phyloP scores from a whole-genome alignment of 2,329 filamentous ascomycete species.

The Corniculantispora saksenae region DNA sequence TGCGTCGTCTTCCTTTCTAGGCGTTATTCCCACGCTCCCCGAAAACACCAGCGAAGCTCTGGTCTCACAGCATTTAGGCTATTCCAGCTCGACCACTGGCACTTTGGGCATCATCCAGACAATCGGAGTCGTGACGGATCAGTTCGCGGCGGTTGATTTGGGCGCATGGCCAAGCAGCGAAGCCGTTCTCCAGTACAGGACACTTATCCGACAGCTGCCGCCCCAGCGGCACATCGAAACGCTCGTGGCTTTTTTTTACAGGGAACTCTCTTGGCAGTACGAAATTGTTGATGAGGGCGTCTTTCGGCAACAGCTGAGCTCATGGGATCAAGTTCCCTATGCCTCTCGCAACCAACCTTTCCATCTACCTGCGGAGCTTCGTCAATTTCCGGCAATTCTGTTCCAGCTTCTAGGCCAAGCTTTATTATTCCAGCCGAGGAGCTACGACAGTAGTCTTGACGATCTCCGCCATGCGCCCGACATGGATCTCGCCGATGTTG shows the following conservation, averaged over 20 bases:
- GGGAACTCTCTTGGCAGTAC: conserved; percentile 20
- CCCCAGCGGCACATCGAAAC: conserved; percentile 10
- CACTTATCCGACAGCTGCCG: conserved; percentile 15
- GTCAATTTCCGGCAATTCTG: conserved; percentile 19
- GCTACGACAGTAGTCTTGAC: conserved; percentile 14
- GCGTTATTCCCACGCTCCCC: not conserved
- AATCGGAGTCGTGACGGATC: not conserved
- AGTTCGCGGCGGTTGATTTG: not conserved
- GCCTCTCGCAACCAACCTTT: conserved; percentile 11
- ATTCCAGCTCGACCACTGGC: not conserved
- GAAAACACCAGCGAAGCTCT: not conserved
- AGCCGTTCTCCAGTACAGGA: conserved; percentile 7
- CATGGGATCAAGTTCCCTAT: conserved; percentile 16
- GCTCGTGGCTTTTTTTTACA: conserved; percentile 17
- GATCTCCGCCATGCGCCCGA: conserved; percentile 17
- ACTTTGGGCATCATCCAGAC: not conserved
- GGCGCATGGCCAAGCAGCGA: not conserved
- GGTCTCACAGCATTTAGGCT: not conserved
- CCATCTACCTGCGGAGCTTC: conserved; percentile 1
- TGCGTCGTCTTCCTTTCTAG: not conserved
- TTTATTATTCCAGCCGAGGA: conserved; percentile 14
- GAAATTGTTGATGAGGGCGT: conserved; percentile 19
- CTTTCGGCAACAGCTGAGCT: conserved; percentile 12
- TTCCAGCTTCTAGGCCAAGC: conserved; percentile 18
- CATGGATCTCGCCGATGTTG: conserved; percentile 19